These are phyloP conservation scores for Backusella westeae DNA, from an alignment of 192 early-diverging fungal species.

Conservation along the genomic window DNA sequence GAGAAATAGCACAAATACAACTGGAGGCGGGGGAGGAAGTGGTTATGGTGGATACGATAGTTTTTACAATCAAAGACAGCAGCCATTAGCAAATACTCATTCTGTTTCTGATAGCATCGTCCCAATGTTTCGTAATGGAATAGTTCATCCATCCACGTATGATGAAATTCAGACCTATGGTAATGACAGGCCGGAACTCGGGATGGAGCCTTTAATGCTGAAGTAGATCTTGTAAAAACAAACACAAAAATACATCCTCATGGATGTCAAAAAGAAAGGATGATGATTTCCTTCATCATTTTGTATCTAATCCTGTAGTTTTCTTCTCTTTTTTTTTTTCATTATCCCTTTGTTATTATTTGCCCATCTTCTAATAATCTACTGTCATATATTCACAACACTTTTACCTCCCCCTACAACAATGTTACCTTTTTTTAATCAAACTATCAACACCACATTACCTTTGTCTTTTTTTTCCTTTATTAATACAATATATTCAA, in stretches of 20 bases:
- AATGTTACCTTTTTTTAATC: background rate
- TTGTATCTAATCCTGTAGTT: background rate
- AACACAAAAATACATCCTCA: background rate
- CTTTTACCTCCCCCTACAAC: background rate
- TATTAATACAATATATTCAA: background rate
- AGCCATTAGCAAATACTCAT: slow-evolving; percentile 4
- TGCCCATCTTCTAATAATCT: background rate
- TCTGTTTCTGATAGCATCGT: background rate
- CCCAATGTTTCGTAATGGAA: slow-evolving; percentile 19
- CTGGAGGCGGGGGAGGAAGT: slow-evolving; percentile 5
- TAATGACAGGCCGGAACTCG: slow-evolving; percentile 10
- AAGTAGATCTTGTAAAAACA: slow-evolving; percentile 5
- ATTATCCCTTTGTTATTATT: background rate
- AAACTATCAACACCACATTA: background rate
- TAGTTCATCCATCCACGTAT: slow-evolving; percentile 3
- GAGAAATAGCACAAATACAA: slow-evolving; percentile 4
- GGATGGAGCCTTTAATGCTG: slow-evolving; percentile 6
- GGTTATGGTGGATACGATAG: background rate
- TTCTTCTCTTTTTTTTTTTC: background rate
- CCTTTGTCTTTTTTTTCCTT: background rate
- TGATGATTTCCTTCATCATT: background rate
- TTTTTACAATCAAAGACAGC: slow-evolving; percentile 5
- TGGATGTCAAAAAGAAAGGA: background rate
- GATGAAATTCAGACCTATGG: slow-evolving; percentile 9
- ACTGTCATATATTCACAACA: background rate